These are phyloP conservation scores for Quambalaria eucalypti DNA, from an alignment of 1,284 basidiomycete species.

Conservation along the genomic window DNA sequence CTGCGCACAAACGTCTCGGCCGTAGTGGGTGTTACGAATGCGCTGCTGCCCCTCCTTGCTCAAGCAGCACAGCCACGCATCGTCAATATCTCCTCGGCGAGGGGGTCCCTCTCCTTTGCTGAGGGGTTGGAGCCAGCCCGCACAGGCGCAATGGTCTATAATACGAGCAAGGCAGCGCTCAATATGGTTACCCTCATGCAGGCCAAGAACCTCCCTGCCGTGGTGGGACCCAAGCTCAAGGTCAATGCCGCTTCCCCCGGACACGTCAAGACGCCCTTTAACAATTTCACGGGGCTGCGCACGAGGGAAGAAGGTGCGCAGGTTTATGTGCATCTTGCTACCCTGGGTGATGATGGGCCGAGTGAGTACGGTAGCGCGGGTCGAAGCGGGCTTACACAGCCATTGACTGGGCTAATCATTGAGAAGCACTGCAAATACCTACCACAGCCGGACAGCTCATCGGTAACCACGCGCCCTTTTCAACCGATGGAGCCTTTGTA, in stretches of 20 bases:
- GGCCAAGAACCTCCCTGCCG: conserved; percentile 8
- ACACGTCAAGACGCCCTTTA: conserved; percentile 14
- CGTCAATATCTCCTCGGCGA: conserved; percentile 11
- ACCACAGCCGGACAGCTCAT: too few species aligned
- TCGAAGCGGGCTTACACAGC: too few species aligned
- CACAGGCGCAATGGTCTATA: conserved; percentile 18
- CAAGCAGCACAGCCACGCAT: conserved; percentile 4
- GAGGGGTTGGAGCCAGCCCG: conserved; percentile 8
- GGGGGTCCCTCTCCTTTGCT: conserved; percentile 9
- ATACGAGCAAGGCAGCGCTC: conserved; percentile 12
- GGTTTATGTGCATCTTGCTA: too few species aligned
- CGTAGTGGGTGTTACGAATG: conserved; percentile 9
- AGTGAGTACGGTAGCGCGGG: too few species aligned
- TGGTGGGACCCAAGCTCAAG: conserved; percentile 5
- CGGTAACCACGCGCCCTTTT: too few species aligned
- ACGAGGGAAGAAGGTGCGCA: conserved; percentile 9
- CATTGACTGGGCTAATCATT: too few species aligned
- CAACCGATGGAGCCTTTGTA: too few species aligned
- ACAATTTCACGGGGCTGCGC: conserved; percentile 12
- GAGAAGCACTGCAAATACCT: too few species aligned
- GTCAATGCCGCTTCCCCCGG: conserved; percentile 15
- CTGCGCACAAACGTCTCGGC: conserved; percentile 11
- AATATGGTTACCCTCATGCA: conserved; percentile 19
- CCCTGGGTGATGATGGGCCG: too few species aligned
- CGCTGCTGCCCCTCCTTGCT: conserved; percentile 6